These are phyloP conservation scores for Bisporella sp. DNA, from an alignment of 2,329 filamentous ascomycete species.

Conservation along the genomic window DNA sequence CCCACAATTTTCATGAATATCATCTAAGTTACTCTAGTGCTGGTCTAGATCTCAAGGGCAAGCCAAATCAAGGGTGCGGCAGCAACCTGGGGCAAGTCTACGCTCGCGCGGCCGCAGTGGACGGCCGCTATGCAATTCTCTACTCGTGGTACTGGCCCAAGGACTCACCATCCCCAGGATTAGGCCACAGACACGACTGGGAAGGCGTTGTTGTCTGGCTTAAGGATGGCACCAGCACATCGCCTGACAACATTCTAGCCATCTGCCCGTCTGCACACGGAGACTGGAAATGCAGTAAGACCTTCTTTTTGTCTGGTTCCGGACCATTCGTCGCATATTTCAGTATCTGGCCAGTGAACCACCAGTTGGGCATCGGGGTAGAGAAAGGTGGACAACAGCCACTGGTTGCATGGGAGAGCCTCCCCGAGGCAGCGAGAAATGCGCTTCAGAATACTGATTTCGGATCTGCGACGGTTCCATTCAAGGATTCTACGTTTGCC, in stretches of 20 bases:
- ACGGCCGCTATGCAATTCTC: slow-evolving; percentile 39
- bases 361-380: slow-evolving; percentile 31
- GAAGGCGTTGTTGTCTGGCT: slow-evolving; percentile 48
- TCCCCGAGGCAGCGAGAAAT: slow-evolving; percentile 28
- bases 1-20: neutral
- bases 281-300: slow-evolving; percentile 36
- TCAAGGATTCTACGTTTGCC: slow-evolving; percentile 28
- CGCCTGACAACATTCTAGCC: slow-evolving; percentile 34
- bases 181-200: slow-evolving; percentile 49
- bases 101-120: slow-evolving; percentile 34
- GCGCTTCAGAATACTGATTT: slow-evolving; percentile 34
- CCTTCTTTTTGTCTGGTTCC: slow-evolving; percentile 34
- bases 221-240: slow-evolving; percentile 23
- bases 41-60: slow-evolving; percentile 29
- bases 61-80: slow-evolving; percentile 32
- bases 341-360: slow-evolving; percentile 39
- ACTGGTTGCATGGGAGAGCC: slow-evolving; percentile 37
- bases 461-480: slow-evolving; percentile 35
- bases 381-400: slow-evolving; percentile 32
- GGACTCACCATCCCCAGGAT: slow-evolving; percentile 31
- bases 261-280: slow-evolving; percentile 47
- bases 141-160: slow-evolving; percentile 45
- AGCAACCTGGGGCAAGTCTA: slow-evolving; percentile 44
- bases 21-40: slow-evolving; percentile 12
- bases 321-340: slow-evolving; percentile 41